A percentile compares a stretch with the other conserved stretches of the same genome.
Conservation (phyloP, 208 protist species). For the Wallacemonas collosoma region DNA sequence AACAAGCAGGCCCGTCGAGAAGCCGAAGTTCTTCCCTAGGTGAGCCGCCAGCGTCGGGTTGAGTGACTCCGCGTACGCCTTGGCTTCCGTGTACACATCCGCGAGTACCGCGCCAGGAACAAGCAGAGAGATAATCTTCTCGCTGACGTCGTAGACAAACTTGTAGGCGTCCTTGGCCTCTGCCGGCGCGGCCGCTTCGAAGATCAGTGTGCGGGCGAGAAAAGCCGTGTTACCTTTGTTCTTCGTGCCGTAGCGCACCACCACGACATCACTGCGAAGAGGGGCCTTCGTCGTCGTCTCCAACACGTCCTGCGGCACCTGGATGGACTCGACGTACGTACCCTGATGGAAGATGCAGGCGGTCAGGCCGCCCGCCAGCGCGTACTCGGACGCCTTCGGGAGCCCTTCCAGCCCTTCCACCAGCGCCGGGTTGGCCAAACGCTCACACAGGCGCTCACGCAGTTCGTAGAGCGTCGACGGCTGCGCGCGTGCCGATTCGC, state of each 20-base stretch:
- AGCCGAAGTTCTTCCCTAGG: conserved; percentile 71
- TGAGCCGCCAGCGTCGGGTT: conserved; percentile 50
- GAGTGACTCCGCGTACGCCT: conserved; percentile 45
- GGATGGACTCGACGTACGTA: conserved; percentile 65
- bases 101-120: conserved; percentile 52
- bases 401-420: conserved; percentile 77
- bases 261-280: conserved; percentile 66
- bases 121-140: conserved; percentile 65
- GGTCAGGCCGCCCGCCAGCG: conserved; percentile 63
- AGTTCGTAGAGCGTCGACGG: conserved; percentile 68
- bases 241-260: conserved; percentile 81
- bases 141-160: conserved; percentile 77
- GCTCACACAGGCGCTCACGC: conserved; percentile 64
- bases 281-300: conserved; percentile 40
- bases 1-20: conserved; percentile 84
- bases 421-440: conserved; percentile 67
- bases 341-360: conserved; percentile 78
- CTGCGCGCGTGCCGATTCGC: conserved; percentile 44
- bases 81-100: conserved; percentile 58
- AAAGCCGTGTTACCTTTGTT: conserved; percentile 80
- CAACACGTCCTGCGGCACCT: conserved; percentile 41
- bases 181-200: conserved; percentile 59
- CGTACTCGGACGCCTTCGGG: conserved; percentile 56
- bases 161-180: conserved; percentile 72
- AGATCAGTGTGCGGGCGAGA: conserved; percentile 77